Evolutionary conservation across 2,329 filamentous ascomycete species (phyloP).

Genomic region (Hypoxylon sp.): DNA sequence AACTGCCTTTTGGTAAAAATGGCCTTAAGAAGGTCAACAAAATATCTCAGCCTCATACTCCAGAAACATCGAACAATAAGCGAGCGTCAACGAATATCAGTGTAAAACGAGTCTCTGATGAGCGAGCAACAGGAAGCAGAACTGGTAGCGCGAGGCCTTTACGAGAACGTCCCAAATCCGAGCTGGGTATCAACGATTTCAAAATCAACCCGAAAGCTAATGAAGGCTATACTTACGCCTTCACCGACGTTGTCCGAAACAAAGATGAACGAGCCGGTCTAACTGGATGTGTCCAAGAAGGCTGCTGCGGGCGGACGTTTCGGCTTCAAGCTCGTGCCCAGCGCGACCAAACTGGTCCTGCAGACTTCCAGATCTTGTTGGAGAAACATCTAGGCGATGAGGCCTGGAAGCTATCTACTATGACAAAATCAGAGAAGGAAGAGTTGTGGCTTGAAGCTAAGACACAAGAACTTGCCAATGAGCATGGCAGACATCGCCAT

Average conservation of each 20-base stretch:
- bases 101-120: slow-evolving; percentile 38
- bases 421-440: slow-evolving; percentile 73
- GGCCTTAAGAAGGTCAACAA: slow-evolving; percentile 31
- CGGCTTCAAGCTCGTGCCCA: slow-evolving; percentile 73
- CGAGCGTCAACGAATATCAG: slow-evolving; percentile 21
- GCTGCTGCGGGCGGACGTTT: slow-evolving; percentile 83
- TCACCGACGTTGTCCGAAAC: slow-evolving; percentile 79
- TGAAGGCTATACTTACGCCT: slow-evolving; percentile 80
- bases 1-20: slow-evolving; percentile 59
- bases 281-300: slow-evolving; percentile 79
- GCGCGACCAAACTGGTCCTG: slow-evolving; percentile 55
- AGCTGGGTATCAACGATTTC: slow-evolving; percentile 80
- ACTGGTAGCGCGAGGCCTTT: slow-evolving; percentile 60
- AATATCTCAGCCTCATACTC: slow-evolving; percentile 20
- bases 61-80: slow-evolving; percentile 24
- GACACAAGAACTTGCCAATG: slow-evolving; percentile 79
- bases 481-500: slow-evolving; percentile 82
- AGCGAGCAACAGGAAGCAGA: slow-evolving; percentile 33
- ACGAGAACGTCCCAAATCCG: slow-evolving; percentile 69
- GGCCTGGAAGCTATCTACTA: slow-evolving; percentile 70
- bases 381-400: slow-evolving; percentile 71
- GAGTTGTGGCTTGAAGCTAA: slow-evolving; percentile 82
- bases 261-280: slow-evolving; percentile 78
- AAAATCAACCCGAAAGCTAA: slow-evolving; percentile 83
- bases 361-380: slow-evolving; percentile 59